These are phyloP conservation scores for Amaranthus palmeri DNA, from an alignment of 148 eudicot species.

Conservation along the genomic window DNA sequence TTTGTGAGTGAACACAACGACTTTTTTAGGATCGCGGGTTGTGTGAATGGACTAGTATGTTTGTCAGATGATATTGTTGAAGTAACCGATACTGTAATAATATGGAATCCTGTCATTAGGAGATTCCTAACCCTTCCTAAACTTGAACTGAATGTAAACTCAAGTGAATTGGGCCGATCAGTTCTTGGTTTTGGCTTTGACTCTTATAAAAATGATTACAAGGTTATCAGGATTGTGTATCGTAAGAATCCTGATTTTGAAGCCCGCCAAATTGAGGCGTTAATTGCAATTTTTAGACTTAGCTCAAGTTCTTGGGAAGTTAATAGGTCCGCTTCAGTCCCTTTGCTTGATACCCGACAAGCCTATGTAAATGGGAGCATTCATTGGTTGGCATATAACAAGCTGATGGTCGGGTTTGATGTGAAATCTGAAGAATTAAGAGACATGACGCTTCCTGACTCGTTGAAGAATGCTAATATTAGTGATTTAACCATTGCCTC, in stretches of 20 bases:
- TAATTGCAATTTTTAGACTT: constrained; percentile 25
- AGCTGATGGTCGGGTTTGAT: constrained; percentile 27
- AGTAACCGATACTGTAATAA: constrained; percentile 12
- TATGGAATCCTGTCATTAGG: constrained; percentile 36
- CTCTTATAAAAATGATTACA: constrained; percentile 23
- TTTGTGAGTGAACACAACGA: constrained; percentile 13
- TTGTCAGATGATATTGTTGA: constrained; percentile 21
- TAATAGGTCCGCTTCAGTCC: constrained; percentile 6
- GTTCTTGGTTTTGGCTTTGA: constrained; percentile 37
- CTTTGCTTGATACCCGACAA: constrained; percentile 21
- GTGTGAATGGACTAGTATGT: constrained; percentile 34
- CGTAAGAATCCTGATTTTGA: constrained; percentile 5
- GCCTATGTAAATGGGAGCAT: constrained; percentile 24
- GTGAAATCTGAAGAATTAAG: constrained; percentile 25
- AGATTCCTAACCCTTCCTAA: constrained; percentile 20
- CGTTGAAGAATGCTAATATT: constrained; percentile 15
- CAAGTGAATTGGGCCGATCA: not conserved
- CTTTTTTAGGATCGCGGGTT: constrained; percentile 25
- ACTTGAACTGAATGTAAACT: not conserved
- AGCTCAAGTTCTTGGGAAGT: constrained; percentile 16
- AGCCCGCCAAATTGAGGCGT: constrained; percentile 14
- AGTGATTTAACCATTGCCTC: constrained; percentile 19
- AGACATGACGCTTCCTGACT: constrained; percentile 20
- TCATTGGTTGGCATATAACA: constrained; percentile 29
- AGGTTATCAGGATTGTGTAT: constrained; percentile 28